These are phyloP conservation scores for Cyclanthera cordifolia DNA, from an alignment of 306 rosid species.

Conservation along the genomic window DNA sequence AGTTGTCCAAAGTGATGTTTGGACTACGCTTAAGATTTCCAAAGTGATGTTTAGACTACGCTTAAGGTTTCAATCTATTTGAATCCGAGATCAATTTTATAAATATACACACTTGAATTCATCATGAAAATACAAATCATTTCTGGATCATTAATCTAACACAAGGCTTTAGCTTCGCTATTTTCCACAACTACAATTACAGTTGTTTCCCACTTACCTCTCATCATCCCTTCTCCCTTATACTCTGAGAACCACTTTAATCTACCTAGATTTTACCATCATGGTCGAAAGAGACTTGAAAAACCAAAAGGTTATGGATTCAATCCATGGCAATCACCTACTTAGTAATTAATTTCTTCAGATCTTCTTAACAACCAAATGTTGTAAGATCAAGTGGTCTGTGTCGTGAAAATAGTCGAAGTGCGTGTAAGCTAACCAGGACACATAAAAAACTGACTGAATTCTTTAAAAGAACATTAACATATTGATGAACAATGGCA, in stretches of 20 bases:
- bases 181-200: background rate
- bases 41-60: background rate
- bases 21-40: background rate
- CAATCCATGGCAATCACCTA: too few relatives aligned
- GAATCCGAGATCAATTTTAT: background rate
- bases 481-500: background rate
- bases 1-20: too few relatives aligned
- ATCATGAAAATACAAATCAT: background rate
- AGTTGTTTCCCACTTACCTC: background rate
- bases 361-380: too few relatives aligned
- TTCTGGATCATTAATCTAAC: background rate
- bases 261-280: background rate
- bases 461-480: background rate
- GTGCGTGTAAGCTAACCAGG: too few relatives aligned
- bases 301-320: too few relatives aligned
- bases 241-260: background rate
- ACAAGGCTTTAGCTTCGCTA: background rate
- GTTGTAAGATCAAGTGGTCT: too few relatives aligned
- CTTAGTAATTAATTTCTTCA: too few relatives aligned
- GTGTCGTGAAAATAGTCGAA: too few relatives aligned
- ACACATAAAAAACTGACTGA: background rate
- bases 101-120: background rate
- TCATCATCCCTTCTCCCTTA: background rate
- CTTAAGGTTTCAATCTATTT: background rate
- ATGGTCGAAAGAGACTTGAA: too few relatives aligned